Evolutionary conservation across 2,329 filamentous ascomycete species (phyloP).

Genomic region (Trichoderma cornu-damae): DNA sequence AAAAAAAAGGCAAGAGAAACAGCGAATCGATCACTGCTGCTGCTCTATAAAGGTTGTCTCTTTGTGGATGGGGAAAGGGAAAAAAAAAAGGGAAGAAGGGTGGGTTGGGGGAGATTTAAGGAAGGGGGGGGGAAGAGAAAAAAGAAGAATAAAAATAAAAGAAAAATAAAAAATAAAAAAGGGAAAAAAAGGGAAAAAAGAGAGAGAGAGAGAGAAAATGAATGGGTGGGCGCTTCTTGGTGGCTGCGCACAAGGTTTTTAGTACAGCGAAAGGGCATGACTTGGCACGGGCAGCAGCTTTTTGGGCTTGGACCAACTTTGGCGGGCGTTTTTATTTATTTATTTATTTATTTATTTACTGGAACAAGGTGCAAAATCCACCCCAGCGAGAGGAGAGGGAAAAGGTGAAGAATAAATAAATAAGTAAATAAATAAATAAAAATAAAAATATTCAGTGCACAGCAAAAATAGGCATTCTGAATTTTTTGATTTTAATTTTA

Average conservation of each 20-base stretch:
- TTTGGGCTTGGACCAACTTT: background rate
- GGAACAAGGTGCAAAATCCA: slow-evolving; percentile 22
- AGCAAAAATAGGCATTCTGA: background rate
- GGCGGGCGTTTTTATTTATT: too few species aligned
- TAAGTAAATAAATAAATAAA: too few species aligned
- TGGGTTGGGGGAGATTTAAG: slow-evolving; percentile 12
- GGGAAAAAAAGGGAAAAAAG: background rate
- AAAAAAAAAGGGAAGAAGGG: slow-evolving; percentile 10
- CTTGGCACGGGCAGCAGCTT: slow-evolving; percentile 22
- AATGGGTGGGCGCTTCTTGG: slow-evolving; percentile 6
- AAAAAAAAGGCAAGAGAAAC: slow-evolving; percentile 26
- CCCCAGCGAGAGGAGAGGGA: slow-evolving; percentile 18
- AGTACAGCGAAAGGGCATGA: slow-evolving; percentile 20
- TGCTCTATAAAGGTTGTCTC: slow-evolving; percentile 37
- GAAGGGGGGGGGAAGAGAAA: background rate
- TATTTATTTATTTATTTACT: too few species aligned
- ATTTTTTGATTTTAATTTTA: background rate
- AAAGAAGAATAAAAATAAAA: background rate
- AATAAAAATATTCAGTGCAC: slow-evolving; percentile 22
- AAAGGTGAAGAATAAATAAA: too few species aligned
- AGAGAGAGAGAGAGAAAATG: background rate
- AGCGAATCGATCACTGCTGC: slow-evolving; percentile 38
- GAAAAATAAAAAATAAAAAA: background rate
- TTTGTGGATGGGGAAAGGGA: slow-evolving; percentile 25
- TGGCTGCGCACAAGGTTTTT: slow-evolving; percentile 7